Evolutionary conservation across 164 flowering plant species (phyloP).

Genomic region (Paratinospora sagittata): DNA sequence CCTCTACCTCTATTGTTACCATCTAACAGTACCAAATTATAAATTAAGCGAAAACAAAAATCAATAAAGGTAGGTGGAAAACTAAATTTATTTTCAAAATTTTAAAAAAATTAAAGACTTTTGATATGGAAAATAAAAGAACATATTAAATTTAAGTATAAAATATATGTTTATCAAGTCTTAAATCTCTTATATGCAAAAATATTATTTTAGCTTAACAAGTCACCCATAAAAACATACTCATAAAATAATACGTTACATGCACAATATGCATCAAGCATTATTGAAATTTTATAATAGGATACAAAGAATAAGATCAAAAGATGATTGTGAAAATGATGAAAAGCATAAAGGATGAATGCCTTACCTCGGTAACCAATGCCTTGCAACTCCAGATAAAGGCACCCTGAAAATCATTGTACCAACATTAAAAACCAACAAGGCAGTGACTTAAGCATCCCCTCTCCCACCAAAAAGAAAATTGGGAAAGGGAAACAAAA

Average conservation of each 20-base stretch:
- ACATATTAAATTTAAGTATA: no score
- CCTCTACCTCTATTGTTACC: no score
- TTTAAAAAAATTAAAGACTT: no score
- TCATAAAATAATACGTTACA: background rate
- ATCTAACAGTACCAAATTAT: no score
- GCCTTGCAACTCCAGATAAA: constrained; percentile 91
- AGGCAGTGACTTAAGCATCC: background rate
- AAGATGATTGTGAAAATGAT: background rate
- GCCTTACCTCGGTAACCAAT: constrained; percentile 77
- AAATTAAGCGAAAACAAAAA: no score
- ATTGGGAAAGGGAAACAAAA: background rate
- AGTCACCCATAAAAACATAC: no score
- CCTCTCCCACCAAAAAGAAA: background rate
- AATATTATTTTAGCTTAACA: no score
- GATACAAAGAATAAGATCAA: background rate
- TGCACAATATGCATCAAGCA: background rate
- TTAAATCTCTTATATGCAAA: no score
- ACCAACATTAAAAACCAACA: background rate
- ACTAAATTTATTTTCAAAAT: no score
- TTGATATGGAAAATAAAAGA: no score
- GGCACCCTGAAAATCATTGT: constrained; percentile 60
- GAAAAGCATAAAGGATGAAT: constrained; percentile 9
- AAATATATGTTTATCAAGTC: no score
- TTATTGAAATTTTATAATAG: background rate
- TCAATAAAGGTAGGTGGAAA: no score